Evolutionary conservation across 2,329 filamentous ascomycete genomes (phyloP).

Genomic region (Fusarium chuoi): DNA sequence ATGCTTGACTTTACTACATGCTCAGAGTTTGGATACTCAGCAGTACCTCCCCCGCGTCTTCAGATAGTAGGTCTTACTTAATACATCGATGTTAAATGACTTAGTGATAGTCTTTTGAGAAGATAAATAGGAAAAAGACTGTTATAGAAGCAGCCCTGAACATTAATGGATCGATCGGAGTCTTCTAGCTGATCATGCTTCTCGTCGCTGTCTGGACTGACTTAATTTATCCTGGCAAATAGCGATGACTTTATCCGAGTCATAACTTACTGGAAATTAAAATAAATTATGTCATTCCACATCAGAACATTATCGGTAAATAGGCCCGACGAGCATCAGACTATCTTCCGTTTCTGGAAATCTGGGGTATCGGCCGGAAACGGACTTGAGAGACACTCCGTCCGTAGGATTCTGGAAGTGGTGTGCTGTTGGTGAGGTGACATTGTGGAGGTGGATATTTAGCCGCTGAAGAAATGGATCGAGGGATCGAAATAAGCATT

Average conservation of each 20-base stretch:
- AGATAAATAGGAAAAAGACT: no score
- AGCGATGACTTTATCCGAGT: background rate
- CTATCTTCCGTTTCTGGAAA: background rate
- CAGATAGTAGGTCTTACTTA: fast-evolving
- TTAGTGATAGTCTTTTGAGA: no score
- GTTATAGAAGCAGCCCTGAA: no score
- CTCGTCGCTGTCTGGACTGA: no score
- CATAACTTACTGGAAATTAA: no score
- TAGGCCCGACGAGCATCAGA: background rate
- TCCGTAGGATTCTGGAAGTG: constrained; percentile 7
- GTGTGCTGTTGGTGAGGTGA: background rate
- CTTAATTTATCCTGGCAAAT: background rate
- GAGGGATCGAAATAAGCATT: background rate
- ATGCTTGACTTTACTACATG: background rate
- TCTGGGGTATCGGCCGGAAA: constrained; percentile 24
- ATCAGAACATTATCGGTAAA: background rate
- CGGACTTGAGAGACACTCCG: constrained; percentile 10
- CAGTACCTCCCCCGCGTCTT: fast-evolving
- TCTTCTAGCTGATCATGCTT: no score
- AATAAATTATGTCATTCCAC: background rate
- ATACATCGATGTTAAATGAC: background rate
- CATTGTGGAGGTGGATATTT: background rate
- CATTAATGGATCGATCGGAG: no score
- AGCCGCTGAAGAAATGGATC: background rate
- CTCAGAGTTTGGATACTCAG: background rate